phyloP scores from a whole-genome alignment of 768 basidiomycete species.

The Tulasnella sp. region DNA sequence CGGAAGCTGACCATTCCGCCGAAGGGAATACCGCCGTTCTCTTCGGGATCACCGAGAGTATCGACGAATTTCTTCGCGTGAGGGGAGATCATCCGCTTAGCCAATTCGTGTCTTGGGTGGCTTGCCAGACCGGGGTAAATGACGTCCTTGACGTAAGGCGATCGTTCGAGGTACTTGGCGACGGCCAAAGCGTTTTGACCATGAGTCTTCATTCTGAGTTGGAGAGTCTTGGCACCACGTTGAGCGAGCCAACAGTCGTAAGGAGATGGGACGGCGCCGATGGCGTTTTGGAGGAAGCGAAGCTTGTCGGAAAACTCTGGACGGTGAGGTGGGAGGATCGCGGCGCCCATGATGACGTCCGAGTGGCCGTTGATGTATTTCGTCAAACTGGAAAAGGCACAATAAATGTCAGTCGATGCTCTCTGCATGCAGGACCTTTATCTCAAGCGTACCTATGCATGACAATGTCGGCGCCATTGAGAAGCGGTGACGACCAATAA shows the following conservation, averaged over 20 bases:
- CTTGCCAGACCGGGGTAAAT: slow-evolving; percentile 75
- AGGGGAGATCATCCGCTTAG: slow-evolving; percentile 39
- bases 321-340: slow-evolving; percentile 43
- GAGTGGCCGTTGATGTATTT: slow-evolving; percentile 95
- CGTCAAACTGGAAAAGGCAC: slow-evolving; percentile 43
- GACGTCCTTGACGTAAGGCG: slow-evolving; percentile 62
- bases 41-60: slow-evolving; percentile 30
- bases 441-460: slow-evolving; percentile 39
- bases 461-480: slow-evolving; percentile 75
- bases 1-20: slow-evolving; percentile 83
- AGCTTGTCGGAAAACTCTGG: slow-evolving; percentile 46
- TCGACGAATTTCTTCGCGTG: slow-evolving; percentile 63
- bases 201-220: slow-evolving; percentile 79
- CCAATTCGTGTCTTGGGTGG: slow-evolving; percentile 38
- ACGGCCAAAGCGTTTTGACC: slow-evolving; percentile 74
- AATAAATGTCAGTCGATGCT: not conserved
- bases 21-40: slow-evolving; percentile 62
- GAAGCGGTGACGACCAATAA: slow-evolving; percentile 80
- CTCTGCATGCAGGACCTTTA: not conserved
- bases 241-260: slow-evolving; percentile 88
- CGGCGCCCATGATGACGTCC: slow-evolving; percentile 84
- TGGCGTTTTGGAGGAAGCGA: slow-evolving; percentile 84
- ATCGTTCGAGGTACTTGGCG: slow-evolving; percentile 50
- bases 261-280: slow-evolving; percentile 74
- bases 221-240: slow-evolving; percentile 85